Conservation (phyloP, 306 rosid genomes). For the Rosa lucieae region DNA sequence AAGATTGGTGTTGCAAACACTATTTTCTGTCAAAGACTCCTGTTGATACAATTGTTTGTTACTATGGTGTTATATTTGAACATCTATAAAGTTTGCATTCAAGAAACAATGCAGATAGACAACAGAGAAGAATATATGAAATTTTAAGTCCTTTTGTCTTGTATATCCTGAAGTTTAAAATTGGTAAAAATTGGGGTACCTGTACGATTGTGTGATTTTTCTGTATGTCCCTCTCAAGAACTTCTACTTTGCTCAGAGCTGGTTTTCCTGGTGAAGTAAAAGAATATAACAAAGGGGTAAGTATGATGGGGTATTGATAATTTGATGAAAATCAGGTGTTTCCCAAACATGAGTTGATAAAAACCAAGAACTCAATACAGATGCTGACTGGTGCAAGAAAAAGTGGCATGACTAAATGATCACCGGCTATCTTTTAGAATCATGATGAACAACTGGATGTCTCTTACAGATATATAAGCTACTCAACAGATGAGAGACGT, state of each 20-base stretch:
- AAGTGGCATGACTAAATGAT: neutral
- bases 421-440: neutral
- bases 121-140: neutral
- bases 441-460: neutral
- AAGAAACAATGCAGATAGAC: neutral
- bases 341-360: neutral
- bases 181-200: slow-evolving; percentile 39
- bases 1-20: neutral
- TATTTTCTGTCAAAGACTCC: neutral
- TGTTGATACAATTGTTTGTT: neutral
- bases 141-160: neutral
- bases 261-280: slow-evolving; percentile 68
- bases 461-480: slow-evolving; percentile 1
- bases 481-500: slow-evolving; percentile 5
- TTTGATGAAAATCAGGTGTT: neutral
- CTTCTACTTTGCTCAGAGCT: slow-evolving; percentile 68
- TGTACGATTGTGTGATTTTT: slow-evolving; percentile 74
- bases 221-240: slow-evolving; percentile 58
- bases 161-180: neutral
- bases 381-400: slow-evolving; percentile 5
- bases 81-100: neutral
- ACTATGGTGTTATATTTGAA: no score
- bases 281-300: slow-evolving; percentile 7
- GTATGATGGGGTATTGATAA: neutral
- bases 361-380: neutral